Conservation (phyloP, 139 green algal species). For the Zygnema circumcarinatum region DNA sequence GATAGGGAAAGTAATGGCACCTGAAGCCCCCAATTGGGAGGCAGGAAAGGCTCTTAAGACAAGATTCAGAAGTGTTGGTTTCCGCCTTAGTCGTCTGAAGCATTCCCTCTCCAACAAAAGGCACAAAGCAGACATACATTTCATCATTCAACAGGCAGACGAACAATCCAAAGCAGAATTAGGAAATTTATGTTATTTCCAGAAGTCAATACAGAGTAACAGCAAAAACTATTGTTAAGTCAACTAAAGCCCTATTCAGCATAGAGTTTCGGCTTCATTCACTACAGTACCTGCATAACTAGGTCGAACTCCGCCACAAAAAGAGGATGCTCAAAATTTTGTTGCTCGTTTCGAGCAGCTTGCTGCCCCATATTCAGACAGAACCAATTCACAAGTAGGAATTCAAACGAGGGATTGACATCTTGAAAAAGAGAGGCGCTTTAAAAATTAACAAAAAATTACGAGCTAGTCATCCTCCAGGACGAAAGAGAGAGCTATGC, state of each 20-base stretch:
- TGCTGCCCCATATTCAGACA: slow-evolving; percentile 21
- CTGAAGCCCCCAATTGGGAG: slow-evolving; percentile 39
- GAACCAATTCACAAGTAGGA: no score
- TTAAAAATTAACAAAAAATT: no score
- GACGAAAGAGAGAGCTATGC: no score
- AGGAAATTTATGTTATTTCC: not conserved
- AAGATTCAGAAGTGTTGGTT: slow-evolving; percentile 18
- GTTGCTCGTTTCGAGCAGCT: slow-evolving; percentile 19
- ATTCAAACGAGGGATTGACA: no score
- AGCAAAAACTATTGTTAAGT: no score
- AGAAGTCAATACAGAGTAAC: not conserved
- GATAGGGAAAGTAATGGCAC: no score
- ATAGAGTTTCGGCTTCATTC: no score
- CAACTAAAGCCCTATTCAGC: no score
- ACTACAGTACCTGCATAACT: slow-evolving; percentile 36
- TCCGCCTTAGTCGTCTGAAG: slow-evolving; percentile 37
- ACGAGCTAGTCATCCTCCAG: no score
- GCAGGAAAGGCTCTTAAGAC: slow-evolving; percentile 5
- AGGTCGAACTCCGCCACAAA: slow-evolving; percentile 39
- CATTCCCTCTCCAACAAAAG: not conserved
- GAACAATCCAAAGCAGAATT: not conserved
- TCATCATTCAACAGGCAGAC: not conserved
- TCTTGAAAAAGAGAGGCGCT: no score
- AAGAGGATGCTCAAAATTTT: slow-evolving; percentile 14
- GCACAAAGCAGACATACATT: not conserved